Conservation (phyloP, 441 rosid species). For the Pelargonium myrrhifolium region DNA sequence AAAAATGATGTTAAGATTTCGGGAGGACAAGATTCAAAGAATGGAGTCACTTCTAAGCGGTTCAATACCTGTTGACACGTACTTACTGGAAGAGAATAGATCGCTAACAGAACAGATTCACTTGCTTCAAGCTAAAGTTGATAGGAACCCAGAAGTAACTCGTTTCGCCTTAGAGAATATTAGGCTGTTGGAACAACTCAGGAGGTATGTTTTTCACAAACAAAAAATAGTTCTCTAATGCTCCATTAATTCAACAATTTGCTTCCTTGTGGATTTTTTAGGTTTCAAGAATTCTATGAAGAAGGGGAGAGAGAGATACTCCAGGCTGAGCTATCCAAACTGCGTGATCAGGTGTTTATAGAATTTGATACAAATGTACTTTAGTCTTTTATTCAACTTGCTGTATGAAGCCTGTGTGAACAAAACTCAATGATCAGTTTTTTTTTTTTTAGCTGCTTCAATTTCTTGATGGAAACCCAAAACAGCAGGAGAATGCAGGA, state of each 20-base stretch:
- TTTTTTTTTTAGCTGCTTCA: conserved; percentile 54
- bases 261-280: conserved; percentile 25
- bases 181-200: conserved; percentile 82
- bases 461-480: conserved; percentile 47
- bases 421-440: not conserved
- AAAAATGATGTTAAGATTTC: conserved; percentile 95
- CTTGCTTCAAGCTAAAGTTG: conserved; percentile 86
- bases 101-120: conserved; percentile 71
- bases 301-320: conserved; percentile 96
- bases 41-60: conserved; percentile 73
- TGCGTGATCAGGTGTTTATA: conserved; percentile 68
- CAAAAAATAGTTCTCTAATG: conserved; percentile 7
- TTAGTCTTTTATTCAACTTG: conserved; percentile 17
- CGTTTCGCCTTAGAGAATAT: conserved; percentile 96
- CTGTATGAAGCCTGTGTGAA: conserved; percentile 19
- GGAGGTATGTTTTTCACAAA: conserved; percentile 48
- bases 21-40: conserved; percentile 95
- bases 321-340: conserved; percentile 56
- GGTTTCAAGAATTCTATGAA: conserved; percentile 94
- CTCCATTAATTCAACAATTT: conserved; percentile 10
- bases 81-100: conserved; percentile 66
- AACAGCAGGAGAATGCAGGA: conserved; percentile 31
- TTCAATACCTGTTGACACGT: conserved; percentile 58
- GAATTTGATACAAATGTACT: conserved; percentile 16
- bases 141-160: conserved; percentile 92